Evolutionary conservation across 148 eudicot species (phyloP).

Genomic region (Chenopodium formosanum): DNA sequence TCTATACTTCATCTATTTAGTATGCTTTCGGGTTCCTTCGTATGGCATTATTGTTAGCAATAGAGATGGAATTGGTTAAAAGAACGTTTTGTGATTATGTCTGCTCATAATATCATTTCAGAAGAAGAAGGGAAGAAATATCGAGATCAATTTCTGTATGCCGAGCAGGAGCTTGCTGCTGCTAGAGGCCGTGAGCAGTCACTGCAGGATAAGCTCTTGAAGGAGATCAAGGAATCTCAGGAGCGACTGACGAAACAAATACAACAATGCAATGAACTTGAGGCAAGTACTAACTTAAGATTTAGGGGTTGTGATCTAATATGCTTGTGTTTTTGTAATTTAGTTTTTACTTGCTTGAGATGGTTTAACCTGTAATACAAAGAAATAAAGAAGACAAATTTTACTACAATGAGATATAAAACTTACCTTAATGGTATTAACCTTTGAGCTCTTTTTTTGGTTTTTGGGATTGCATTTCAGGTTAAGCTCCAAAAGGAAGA

Average conservation of each 20-base stretch:
- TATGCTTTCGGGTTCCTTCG: background rate
- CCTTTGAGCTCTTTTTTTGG: background rate
- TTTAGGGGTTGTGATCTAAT: background rate
- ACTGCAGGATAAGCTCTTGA: slow-evolving; percentile 73
- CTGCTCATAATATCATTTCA: slow-evolving; percentile 31
- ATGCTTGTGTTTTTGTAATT: background rate
- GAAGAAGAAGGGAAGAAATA: slow-evolving; percentile 73
- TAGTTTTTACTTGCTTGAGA: background rate
- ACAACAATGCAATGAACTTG: slow-evolving; percentile 59
- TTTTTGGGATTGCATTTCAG: slow-evolving; percentile 34
- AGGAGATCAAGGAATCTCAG: slow-evolving; percentile 76
- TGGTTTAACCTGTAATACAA: background rate
- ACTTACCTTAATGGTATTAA: background rate
- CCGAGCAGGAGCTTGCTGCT: slow-evolving; percentile 98
- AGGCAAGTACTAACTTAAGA: slow-evolving; percentile 39
- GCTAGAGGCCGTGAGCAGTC: slow-evolving; percentile 83
- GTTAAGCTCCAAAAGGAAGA: slow-evolving; percentile 66
- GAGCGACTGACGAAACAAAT: slow-evolving; percentile 71
- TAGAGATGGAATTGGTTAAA: background rate
- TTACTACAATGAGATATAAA: background rate
- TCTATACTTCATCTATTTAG: background rate
- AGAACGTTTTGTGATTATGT: background rate
- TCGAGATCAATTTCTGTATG: slow-evolving; percentile 56
- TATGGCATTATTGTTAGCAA: background rate
- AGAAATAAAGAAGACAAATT: no score